A percentile compares a stretch with the other conserved stretches of the same genome.
These are phyloP conservation scores for Ambrosiella cleistominuta DNA, from an alignment of 2,329 filamentous ascomycete genomes.

Conservation along the genomic window DNA sequence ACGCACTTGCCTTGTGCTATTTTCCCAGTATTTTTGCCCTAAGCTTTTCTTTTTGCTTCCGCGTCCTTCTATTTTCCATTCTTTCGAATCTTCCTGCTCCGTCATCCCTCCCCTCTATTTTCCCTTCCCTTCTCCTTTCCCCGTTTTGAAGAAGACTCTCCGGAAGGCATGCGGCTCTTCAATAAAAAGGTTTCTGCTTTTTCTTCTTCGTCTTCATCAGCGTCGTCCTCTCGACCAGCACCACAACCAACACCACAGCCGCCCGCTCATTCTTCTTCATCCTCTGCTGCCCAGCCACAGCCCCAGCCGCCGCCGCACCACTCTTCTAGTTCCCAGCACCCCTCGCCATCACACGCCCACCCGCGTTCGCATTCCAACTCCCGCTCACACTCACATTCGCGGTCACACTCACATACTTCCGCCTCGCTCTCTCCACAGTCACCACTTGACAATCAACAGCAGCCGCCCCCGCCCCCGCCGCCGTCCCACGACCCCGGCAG, in stretches of 20 bases:
- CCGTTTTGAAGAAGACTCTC: conserved; percentile 12
- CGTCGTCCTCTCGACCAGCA: conserved; percentile 7
- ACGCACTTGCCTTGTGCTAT: not conserved
- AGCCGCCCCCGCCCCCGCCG: not conserved
- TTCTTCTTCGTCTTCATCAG: conserved; percentile 11
- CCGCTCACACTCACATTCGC: conserved; percentile 4
- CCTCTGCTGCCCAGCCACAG: not conserved
- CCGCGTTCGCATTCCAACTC: not conserved
- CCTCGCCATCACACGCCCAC: conserved; percentile 3
- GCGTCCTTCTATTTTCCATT: conserved; percentile 14
- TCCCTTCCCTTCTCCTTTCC: conserved; percentile 6
- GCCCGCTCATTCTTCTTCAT: not conserved
- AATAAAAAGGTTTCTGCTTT: conserved; percentile 11
- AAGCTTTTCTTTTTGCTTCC: conserved; percentile 11
- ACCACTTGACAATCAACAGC: not conserved
- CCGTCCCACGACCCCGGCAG: conserved; percentile 2
- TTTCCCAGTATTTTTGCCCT: conserved; percentile 12
- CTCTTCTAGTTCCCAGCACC: not conserved
- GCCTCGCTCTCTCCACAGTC: conserved; percentile 1
- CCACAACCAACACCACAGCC: not conserved
- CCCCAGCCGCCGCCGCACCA: not conserved
- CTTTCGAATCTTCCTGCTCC: conserved; percentile 14
- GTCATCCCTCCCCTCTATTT: conserved; percentile 5
- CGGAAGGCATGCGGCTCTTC: conserved; percentile 13
- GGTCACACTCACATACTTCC: conserved; percentile 3